Base-by-base conservation (phyloP, 805 yeast species). In the Suhomyces sp. region DNA sequence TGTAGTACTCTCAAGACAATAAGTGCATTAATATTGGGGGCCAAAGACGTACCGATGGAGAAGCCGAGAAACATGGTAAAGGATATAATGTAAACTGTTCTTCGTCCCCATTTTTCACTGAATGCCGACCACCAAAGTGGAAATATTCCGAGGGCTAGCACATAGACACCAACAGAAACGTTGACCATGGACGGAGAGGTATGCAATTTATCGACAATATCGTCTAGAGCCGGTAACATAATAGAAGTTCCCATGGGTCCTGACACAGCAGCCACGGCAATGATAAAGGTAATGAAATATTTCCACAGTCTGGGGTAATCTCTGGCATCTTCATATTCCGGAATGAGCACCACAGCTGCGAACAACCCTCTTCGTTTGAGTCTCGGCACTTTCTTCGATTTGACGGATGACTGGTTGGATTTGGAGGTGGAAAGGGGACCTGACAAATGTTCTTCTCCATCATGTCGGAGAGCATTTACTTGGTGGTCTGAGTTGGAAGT, bases 161-260 rank as follows among this genome's bases (percentile, higher is more conserved):
- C 59, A 53, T 86, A 88, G 9, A 87, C 72, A 46, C 95, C 96
- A 33, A 86, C 87, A 2, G 91, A 78, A 12, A 87, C 70, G 50
- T 86, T 87, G 17, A 86, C 87, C 48, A 76, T 68, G 19, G 79
- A 63, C 1, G 72, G 72, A 4, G 76, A 50, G 0, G 95, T 81
- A 27, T 79, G 28, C 12, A 84, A 68, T 13, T 76, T 77, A 1
- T 46, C 42, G 4, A 73, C 72, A 26, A 87, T 72, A 35, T 76
- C 74, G 21, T 75, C 75, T 14, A 85, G 74, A 0, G 93, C 91
- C 0, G 96, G 96, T 32, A 83, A 73, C 50, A 87, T 68, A 33
- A 87, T 84, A 0, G 93, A 81, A 1, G 93, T 81, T 9, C 93
- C 95, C 93, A 87, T 83, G 5, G 96, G 95, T 1, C 95, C 95